phyloP scores from a whole-genome alignment of 2,329 filamentous ascomycete species.

The Hymenoscyphus fructigenus region DNA sequence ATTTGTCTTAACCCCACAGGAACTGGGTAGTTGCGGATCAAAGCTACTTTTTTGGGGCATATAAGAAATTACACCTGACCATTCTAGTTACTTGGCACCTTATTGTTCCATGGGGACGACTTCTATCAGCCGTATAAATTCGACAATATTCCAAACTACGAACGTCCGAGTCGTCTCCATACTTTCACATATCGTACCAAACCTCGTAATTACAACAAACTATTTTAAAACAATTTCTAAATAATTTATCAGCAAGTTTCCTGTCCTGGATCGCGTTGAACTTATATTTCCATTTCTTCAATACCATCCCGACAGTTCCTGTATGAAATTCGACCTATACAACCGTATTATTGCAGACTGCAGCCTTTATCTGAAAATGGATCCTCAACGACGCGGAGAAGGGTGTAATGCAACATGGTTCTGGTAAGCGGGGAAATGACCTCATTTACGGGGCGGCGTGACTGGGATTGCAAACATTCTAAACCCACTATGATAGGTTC shows the following conservation, averaged over 20 bases:
- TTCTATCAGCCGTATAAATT: no score
- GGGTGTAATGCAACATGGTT: not conserved
- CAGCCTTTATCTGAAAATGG: not conserved
- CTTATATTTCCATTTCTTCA: no score
- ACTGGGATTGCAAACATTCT: not conserved
- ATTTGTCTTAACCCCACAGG: not conserved
- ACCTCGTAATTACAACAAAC: no score
- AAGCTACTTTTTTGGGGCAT: not conserved
- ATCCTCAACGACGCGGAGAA: not conserved
- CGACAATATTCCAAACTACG: not conserved
- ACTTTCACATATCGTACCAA: no score
- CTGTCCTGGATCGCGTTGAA: not conserved
- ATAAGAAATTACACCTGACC: not conserved
- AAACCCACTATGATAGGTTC: no score
- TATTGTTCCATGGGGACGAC: no score
- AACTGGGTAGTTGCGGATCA: not conserved
- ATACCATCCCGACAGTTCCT: not conserved
- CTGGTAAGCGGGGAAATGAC: constrained; percentile 6
- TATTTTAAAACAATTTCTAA: not conserved
- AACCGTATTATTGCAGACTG: not conserved
- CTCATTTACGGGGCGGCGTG: not conserved
- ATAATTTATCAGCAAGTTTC: not conserved
- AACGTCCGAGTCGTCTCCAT: not conserved
- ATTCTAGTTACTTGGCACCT: no score
- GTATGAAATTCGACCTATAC: not conserved